Percentiles rank a stretch among this genome's conserved stretches.
phyloP scores from a whole-genome alignment of 2,329 filamentous ascomycete genomes.

The Talaromyces verruculosus region DNA sequence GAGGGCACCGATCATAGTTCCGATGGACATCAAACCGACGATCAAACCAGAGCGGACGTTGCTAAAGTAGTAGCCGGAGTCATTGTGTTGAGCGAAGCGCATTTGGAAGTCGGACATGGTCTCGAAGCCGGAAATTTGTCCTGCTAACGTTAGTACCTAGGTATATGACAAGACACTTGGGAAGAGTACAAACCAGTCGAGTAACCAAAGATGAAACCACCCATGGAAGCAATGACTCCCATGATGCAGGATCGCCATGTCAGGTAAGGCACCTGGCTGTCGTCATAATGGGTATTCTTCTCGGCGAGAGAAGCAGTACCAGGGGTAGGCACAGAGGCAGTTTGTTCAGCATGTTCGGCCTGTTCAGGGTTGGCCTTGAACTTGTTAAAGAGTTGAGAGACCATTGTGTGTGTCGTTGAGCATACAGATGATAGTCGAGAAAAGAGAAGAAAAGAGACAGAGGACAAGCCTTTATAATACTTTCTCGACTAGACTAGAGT shows the following conservation, averaged over 20 bases:
- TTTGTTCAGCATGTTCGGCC: conserved; percentile 33
- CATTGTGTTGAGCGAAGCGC: conserved; percentile 40
- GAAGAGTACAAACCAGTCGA: conserved; percentile 36
- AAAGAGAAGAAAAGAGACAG: background rate
- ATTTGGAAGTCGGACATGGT: conserved; percentile 49
- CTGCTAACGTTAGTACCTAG: conserved; percentile 24
- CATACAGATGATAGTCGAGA: background rate
- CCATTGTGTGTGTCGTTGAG: conserved; percentile 5
- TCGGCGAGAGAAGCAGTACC: conserved; percentile 35
- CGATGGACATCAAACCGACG: conserved; percentile 48
- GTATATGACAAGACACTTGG: background rate
- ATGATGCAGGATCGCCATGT: conserved; percentile 47
- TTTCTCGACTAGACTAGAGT: background rate
- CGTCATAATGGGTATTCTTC: conserved; percentile 39
- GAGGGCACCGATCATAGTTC: conserved; percentile 45
- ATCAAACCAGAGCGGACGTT: conserved; percentile 48
- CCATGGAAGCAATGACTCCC: conserved; percentile 49
- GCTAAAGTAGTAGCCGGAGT: conserved; percentile 38
- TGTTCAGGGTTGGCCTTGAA: conserved; percentile 30
- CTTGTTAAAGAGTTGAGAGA: conserved; percentile 24
- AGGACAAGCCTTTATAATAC: conserved; percentile 5
- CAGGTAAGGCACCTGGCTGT: conserved; percentile 45
- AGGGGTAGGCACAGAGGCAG: conserved; percentile 33
- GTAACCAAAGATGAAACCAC: conserved; percentile 51
- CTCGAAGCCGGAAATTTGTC: conserved; percentile 49